Conservation (phyloP, 2,329 filamentous ascomycete species). For the Geoglossum cookeanum region DNA sequence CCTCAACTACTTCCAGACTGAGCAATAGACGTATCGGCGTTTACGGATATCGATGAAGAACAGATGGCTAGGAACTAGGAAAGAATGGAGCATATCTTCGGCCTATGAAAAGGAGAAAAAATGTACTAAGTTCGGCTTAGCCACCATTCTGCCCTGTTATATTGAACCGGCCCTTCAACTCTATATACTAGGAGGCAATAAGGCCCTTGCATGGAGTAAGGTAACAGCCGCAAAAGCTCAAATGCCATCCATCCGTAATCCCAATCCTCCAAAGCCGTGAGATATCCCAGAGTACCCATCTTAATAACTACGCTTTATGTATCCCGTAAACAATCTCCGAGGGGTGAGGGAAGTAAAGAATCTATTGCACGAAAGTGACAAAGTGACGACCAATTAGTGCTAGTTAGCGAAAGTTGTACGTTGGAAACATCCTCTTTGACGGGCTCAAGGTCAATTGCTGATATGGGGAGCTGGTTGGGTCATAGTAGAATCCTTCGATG, state of each 20-base stretch:
- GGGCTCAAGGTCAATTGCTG: conserved; percentile 28
- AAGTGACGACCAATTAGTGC: not conserved
- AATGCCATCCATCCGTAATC: not conserved
- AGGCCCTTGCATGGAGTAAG: not conserved
- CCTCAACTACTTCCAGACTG: conserved; percentile 99
- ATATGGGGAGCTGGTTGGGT: conserved; percentile 33
- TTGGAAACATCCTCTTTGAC: conserved; percentile 12
- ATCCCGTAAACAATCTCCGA: not conserved
- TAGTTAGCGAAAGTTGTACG: conserved; percentile 13
- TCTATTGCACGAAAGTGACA: not conserved
- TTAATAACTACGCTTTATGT: not conserved
- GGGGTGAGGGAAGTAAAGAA: not conserved
- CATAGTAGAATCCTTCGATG: conserved; percentile 33
- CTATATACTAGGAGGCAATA: not conserved
- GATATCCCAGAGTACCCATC: not conserved
- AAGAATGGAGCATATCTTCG: not conserved
- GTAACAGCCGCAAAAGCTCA: not conserved
- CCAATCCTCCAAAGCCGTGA: not conserved
- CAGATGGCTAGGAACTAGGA: too few relatives aligned
- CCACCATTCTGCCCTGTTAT: not conserved
- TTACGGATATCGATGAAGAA: not conserved
- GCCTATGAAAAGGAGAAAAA: not conserved
- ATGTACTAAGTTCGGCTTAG: not conserved
- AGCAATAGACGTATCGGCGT: conserved; percentile 24
- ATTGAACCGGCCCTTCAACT: not conserved